phyloP scores from a whole-genome alignment of 2,329 filamentous ascomycete genomes.

The Stemphylium lycopersici region DNA sequence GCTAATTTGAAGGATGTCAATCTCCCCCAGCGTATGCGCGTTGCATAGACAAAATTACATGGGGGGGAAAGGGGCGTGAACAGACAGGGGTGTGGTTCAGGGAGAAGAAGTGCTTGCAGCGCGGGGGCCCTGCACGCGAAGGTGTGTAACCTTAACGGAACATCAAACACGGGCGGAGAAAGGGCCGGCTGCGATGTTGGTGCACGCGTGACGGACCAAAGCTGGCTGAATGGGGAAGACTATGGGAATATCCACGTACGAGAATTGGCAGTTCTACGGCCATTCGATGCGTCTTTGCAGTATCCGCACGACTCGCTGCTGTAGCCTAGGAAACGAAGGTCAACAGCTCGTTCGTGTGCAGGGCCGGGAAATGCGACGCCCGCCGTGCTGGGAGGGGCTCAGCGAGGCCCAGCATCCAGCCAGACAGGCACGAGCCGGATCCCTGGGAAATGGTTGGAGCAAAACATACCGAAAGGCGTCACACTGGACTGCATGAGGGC shows the following conservation, averaged over 20 bases:
- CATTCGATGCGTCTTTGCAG: conserved; percentile 56
- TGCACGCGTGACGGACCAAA: conserved; percentile 27
- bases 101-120: no score
- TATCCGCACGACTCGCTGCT: conserved; percentile 58
- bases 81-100: no score
- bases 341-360: conserved; percentile 17
- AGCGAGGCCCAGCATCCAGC: conserved; percentile 36
- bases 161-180: conserved; percentile 25
- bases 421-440: conserved; percentile 46
- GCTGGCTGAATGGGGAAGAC: conserved; percentile 9
- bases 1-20: no score
- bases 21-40: background rate
- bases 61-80: conserved; percentile 17
- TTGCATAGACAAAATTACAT: background rate
- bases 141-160: conserved; percentile 35
- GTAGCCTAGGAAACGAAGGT: conserved; percentile 51
- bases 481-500: conserved; percentile 51
- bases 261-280: conserved; percentile 55
- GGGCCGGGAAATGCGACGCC: conserved; percentile 11
- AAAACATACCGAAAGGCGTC: conserved; percentile 50
- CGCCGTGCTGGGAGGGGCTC: conserved; percentile 3
- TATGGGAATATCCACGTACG: conserved; percentile 50
- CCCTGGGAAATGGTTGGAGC: conserved; percentile 47
- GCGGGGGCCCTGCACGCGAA: conserved; percentile 34
- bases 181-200: conserved; percentile 15